Conservation (phyloP, 306 rosid genomes). For the Vachellia pachyceras region DNA sequence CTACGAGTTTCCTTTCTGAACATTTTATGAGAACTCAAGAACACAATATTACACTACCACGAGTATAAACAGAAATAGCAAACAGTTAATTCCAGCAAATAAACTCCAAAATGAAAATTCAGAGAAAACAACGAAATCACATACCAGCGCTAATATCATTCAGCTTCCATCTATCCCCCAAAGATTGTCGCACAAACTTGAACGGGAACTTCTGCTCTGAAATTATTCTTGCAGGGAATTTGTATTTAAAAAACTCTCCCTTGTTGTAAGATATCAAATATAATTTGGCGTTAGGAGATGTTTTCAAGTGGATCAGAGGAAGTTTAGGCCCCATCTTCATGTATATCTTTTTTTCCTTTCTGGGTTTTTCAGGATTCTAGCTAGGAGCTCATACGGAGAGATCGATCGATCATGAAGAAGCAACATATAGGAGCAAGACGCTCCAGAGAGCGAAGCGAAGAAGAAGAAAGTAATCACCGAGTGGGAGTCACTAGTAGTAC, state of each 20-base stretch:
- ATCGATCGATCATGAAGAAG: neutral
- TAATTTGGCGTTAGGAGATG: conserved; percentile 40
- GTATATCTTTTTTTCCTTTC: neutral
- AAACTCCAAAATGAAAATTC: neutral
- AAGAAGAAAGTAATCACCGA: neutral
- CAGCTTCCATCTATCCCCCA: conserved; percentile 77
- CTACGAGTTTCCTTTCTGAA: neutral
- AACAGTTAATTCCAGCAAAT: neutral
- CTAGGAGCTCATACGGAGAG: conserved; percentile 32
- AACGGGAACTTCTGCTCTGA: conserved; percentile 59
- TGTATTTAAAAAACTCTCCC: conserved; percentile 37
- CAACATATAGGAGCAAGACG: neutral
- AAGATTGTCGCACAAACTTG: conserved; percentile 58
- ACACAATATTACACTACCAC: neutral
- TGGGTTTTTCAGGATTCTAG: conserved; percentile 39
- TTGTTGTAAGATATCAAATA: conserved; percentile 45
- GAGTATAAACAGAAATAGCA: neutral
- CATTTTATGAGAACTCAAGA: neutral
- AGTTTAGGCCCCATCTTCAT: conserved; percentile 58
- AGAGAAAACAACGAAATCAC: conserved; percentile 2
- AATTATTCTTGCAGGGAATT: conserved; percentile 38
- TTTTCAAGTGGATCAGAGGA: conserved; percentile 51
- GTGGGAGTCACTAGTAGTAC: neutral
- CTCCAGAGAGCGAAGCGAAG: neutral
- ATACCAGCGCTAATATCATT: conserved; percentile 65